A percentile compares a stretch with the other conserved stretches of the same genome.
phyloP scores from a whole-genome alignment of 1,139 yeast genomes.

The Blastobotrys proliferans region DNA sequence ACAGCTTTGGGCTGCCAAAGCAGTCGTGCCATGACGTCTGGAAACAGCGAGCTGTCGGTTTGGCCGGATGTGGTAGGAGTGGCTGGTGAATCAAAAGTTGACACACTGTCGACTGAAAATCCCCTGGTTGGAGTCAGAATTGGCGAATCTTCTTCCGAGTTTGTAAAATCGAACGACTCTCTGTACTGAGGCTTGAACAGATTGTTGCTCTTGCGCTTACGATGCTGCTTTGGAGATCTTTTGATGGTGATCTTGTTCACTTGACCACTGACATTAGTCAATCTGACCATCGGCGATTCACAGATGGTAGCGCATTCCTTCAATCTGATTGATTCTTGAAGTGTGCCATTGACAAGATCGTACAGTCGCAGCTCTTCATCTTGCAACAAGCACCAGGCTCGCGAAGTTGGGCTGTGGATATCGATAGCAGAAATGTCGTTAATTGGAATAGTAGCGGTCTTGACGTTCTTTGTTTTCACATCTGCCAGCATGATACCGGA shows the following conservation, averaged over 20 bases:
- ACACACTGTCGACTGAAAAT: slow-evolving; percentile 7
- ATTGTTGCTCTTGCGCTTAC: background rate
- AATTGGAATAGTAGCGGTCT: background rate
- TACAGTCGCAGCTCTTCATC: slow-evolving; percentile 8
- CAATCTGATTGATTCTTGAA: slow-evolving; percentile 9
- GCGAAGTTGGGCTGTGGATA: slow-evolving; percentile 6
- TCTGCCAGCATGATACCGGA: slow-evolving; percentile 1
- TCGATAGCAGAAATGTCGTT: background rate
- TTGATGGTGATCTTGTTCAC: slow-evolving; percentile 12
- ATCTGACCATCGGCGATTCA: slow-evolving; percentile 8
- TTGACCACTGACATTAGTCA: slow-evolving; percentile 3
- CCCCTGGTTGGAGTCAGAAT: slow-evolving; percentile 8
- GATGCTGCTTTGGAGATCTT: slow-evolving; percentile 4
- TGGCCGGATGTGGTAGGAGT: background rate
- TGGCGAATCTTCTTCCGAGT: background rate
- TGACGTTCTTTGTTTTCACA: slow-evolving; percentile 9
- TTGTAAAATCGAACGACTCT: background rate
- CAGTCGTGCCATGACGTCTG: slow-evolving; percentile 9
- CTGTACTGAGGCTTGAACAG: slow-evolving; percentile 11
- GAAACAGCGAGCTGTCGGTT: slow-evolving; percentile 6
- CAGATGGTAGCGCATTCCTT: slow-evolving; percentile 9
- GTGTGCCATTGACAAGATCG: background rate
- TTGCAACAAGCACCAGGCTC: slow-evolving; percentile 7
- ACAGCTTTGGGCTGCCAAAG: slow-evolving; percentile 13
- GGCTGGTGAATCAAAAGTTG: slow-evolving; percentile 7